Base-by-base conservation (phyloP, 176 grass and related monocot species). In the Calamus simplicifolius region DNA sequence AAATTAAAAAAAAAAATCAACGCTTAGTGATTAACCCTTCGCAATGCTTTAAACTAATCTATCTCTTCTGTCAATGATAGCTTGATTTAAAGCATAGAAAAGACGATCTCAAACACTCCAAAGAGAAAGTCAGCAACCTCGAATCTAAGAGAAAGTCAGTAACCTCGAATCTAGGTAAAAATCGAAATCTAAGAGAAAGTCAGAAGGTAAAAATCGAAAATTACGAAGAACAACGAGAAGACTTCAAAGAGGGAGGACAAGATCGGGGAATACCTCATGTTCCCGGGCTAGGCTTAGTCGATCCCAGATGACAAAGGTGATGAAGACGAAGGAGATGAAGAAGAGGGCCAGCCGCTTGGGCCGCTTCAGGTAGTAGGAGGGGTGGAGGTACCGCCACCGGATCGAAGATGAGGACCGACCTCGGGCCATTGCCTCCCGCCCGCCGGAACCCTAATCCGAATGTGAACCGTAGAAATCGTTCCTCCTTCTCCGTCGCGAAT, bases 311-410 rank as follows among this genome's bases (percentile, higher is more conserved):
- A 81, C 88, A 69, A 98, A 93, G 68, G 81, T 81, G 57, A 73
- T 73, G 29, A 81, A 62, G 67, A 98, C 94, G 59, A 98, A 98
- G 67, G 92, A 69, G 54, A 98, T 55, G 73, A 98, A 93, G 71
- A 98, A 75, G 79, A 92, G 69, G 55, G 81, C 94, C 4, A 98
- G 77, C 63, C 87, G 80, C 77, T 89, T 92, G 62, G 88, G 94
- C 74, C 94, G 87, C 79, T 92, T 98, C 57, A 98, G 84, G 63
- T 98, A 98, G 58, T 92, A 92, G 12, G 84, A 78, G 4, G 93
- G 93, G 88, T 89, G 89, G 19, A 98, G 70, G 81, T 92, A 88
- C 67, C 84, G 84, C 88, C 76, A 85, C 16, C 62, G 58, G 54
- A 73, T 79, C 49, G 77, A 87, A 60, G 83, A 84, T 1, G 80